Conservation (phyloP, 768 basidiomycete genomes). For the Arthromyces matolae region DNA sequence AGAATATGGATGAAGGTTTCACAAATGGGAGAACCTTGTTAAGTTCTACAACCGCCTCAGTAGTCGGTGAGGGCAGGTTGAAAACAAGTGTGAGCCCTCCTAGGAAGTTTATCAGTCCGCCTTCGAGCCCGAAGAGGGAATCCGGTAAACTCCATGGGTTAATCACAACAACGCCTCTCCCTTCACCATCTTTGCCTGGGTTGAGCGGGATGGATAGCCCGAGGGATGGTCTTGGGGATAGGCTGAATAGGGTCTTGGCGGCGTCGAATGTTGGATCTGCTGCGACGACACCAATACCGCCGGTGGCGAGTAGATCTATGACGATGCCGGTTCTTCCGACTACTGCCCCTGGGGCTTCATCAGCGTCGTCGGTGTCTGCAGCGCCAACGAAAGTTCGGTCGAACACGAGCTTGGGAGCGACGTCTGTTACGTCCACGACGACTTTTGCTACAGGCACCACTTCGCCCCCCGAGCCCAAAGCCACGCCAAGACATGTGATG, state of each 20-base stretch:
- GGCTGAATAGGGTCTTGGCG: constrained; percentile 33
- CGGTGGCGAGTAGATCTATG: no score
- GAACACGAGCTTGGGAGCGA: neutral
- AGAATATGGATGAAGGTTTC: constrained; percentile 30
- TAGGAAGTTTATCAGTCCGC: constrained; percentile 33
- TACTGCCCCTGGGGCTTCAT: neutral
- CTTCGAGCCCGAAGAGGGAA: constrained; percentile 29
- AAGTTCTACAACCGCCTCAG: neutral
- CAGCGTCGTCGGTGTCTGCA: neutral
- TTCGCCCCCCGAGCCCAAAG: neutral
- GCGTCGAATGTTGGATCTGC: no score
- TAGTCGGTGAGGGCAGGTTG: neutral
- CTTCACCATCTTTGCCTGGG: no score
- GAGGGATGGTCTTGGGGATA: constrained; percentile 39
- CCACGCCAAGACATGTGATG: neutral
- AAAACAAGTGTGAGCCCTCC: constrained; percentile 25
- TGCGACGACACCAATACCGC: neutral
- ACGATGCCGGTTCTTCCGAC: neutral
- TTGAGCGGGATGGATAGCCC: constrained; percentile 10
- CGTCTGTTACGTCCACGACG: neutral
- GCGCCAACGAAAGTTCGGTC: neutral
- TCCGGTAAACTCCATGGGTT: neutral
- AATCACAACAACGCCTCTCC: constrained; percentile 4
- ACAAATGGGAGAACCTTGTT: constrained; percentile 34
- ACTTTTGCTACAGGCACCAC: neutral